Conservation (phyloP, 2,329 filamentous ascomycete genomes). For the Colletotrichum lentis region DNA sequence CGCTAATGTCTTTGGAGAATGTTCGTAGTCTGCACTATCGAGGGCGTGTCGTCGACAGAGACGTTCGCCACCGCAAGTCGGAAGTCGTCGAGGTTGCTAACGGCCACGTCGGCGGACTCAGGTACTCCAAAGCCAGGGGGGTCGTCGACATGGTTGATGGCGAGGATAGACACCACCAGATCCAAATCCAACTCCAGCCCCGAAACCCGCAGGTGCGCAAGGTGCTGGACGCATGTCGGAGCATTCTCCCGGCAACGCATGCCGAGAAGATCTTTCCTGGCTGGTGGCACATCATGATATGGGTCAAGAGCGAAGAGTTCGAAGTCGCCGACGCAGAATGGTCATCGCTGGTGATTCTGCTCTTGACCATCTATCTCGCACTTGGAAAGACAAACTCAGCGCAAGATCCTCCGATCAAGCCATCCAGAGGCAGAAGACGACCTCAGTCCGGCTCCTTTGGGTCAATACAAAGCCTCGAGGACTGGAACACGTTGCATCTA, state of each 20-base stretch:
- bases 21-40: conserved; percentile 66
- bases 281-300: conserved; percentile 79
- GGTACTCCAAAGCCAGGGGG: conserved; percentile 66
- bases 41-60: conserved; percentile 61
- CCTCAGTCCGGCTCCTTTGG: conserved; percentile 49
- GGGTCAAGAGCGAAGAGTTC: conserved; percentile 64
- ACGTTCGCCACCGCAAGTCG: conserved; percentile 57
- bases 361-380: conserved; percentile 71
- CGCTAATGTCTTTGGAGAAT: conserved; percentile 67
- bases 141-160: conserved; percentile 72
- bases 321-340: conserved; percentile 67
- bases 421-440: conserved; percentile 44
- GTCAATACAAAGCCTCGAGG: conserved; percentile 49
- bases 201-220: conserved; percentile 67
- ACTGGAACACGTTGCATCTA: conserved; percentile 59
- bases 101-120: conserved; percentile 61
- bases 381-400: conserved; percentile 56
- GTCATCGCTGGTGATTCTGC: conserved; percentile 70
- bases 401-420: conserved; percentile 1
- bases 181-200: conserved; percentile 74
- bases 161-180: conserved; percentile 68
- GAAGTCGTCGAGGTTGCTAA: conserved; percentile 57
- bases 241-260: conserved; percentile 67
- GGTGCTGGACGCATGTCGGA: conserved; percentile 68
- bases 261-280: conserved; percentile 70